Evolutionary conservation across 257 asterid genomes (phyloP).

Genomic region (Linderniella brevidens): DNA sequence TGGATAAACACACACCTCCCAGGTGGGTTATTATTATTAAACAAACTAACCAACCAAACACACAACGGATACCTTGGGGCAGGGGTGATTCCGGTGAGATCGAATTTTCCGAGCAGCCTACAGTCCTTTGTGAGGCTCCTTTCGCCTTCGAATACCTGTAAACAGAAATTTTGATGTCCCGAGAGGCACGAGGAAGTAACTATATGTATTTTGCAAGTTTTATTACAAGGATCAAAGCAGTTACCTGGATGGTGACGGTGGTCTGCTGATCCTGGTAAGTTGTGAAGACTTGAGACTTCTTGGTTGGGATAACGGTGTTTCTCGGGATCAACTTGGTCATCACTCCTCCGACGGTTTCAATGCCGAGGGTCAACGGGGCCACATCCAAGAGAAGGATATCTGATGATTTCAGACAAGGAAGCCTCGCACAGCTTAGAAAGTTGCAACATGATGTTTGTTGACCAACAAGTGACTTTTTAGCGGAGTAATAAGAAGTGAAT

Average conservation of each 20-base stretch:
- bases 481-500: background rate
- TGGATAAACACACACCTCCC: no score
- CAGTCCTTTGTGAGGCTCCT: constrained; percentile 31
- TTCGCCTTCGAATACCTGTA: constrained; percentile 32
- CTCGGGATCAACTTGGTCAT: constrained; percentile 41
- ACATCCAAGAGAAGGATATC: constrained; percentile 1
- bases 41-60: no score
- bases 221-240: background rate
- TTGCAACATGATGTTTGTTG: no score
- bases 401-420: background rate
- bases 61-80: constrained; percentile 43
- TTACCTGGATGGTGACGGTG: constrained; percentile 8
- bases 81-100: constrained; percentile 28
- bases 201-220: background rate
- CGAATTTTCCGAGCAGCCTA: constrained; percentile 29
- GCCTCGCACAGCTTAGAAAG: background rate
- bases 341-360: constrained; percentile 39
- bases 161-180: background rate
- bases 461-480: no score
- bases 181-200: background rate
- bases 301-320: constrained; percentile 27
- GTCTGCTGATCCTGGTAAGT: constrained; percentile 18
- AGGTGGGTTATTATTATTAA: no score
- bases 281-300: constrained; percentile 33
- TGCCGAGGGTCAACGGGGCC: constrained; percentile 30